Conservation (phyloP, 176 grass and related monocot genomes). For the Phoenix dactylifera region DNA sequence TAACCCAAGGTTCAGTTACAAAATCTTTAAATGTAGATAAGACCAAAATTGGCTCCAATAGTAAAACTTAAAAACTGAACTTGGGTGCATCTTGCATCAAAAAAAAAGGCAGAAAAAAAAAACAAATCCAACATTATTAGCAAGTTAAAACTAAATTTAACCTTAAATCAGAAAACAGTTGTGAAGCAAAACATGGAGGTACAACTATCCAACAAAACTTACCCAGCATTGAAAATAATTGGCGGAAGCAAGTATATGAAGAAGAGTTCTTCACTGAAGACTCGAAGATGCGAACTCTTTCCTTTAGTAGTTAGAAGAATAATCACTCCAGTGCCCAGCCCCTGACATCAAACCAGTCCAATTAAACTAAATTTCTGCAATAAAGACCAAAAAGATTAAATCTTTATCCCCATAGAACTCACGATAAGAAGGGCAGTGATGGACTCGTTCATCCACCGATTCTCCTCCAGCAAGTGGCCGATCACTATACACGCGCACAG, state of each 20-base stretch:
- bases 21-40: no score
- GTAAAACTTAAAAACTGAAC: no score
- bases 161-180: not conserved
- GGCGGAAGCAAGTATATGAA: slow-evolving; percentile 81
- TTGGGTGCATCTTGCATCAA: no score
- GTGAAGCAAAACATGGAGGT: not conserved
- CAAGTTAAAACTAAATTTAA: not conserved
- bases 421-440: slow-evolving; percentile 71
- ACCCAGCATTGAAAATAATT: slow-evolving; percentile 85
- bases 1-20: no score
- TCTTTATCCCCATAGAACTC: slow-evolving; percentile 5
- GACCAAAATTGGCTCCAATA: no score
- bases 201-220: slow-evolving; percentile 7
- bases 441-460: slow-evolving; percentile 82
- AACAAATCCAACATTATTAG: no score
- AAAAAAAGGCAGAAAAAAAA: no score
- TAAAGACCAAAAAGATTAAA: no score
- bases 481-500: slow-evolving; percentile 70
- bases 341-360: slow-evolving; percentile 22
- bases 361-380: no score
- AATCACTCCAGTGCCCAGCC: slow-evolving; percentile 47
- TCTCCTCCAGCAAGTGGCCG: slow-evolving; percentile 75
- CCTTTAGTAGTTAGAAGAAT: slow-evolving; percentile 47
- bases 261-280: slow-evolving; percentile 79
- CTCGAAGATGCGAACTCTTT: slow-evolving; percentile 45